phyloP scores from a whole-genome alignment of 1,284 basidiomycete species.

The Acaromyces ingoldii region DNA sequence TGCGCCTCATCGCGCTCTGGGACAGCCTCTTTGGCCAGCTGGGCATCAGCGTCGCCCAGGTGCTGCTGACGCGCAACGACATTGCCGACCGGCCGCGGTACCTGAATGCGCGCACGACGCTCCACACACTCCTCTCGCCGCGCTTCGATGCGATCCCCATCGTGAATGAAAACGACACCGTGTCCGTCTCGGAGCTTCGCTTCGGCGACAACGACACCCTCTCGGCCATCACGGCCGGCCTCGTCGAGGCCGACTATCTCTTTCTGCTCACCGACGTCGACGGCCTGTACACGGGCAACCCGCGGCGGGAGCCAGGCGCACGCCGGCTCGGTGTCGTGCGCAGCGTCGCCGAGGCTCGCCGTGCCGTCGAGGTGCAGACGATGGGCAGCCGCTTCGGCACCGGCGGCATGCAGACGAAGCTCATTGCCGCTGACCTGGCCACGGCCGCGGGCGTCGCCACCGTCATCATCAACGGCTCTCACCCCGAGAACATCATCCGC shows the following conservation, averaged over 20 bases:
- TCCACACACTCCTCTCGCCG: conserved; percentile 38
- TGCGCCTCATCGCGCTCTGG: conserved; percentile 90
- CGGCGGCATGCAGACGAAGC: conserved; percentile 98
- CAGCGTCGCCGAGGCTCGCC: conserved; percentile 74
- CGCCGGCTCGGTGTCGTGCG: conserved; percentile 74
- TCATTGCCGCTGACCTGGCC: conserved; percentile 95
- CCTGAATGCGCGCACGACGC: conserved; percentile 43
- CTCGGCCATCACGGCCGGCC: conserved; percentile 90
- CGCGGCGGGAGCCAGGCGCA: conserved; percentile 78
- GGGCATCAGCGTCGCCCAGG: conserved; percentile 90
- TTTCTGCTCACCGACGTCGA: conserved; percentile 97
- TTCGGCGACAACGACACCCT: conserved; percentile 99
- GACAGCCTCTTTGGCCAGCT: conserved; percentile 91
- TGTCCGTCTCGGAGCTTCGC: conserved; percentile 72
- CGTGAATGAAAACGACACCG: conserved; percentile 51
- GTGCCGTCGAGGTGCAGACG: conserved; percentile 81
- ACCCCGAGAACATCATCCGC: conserved; percentile 69
- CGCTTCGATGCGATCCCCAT: conserved; percentile 46
- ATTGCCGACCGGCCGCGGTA: conserved; percentile 68
- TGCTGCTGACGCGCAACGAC: conserved; percentile 87
- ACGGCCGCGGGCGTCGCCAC: conserved; percentile 94
- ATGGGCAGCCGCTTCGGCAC: conserved; percentile 89
- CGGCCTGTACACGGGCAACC: conserved; percentile 91
- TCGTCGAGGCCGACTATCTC: conserved; percentile 95
- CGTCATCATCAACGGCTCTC: conserved; percentile 61